Conservation (phyloP, 202 grass and related monocot species). For the Dendrocalamus latiflorus region DNA sequence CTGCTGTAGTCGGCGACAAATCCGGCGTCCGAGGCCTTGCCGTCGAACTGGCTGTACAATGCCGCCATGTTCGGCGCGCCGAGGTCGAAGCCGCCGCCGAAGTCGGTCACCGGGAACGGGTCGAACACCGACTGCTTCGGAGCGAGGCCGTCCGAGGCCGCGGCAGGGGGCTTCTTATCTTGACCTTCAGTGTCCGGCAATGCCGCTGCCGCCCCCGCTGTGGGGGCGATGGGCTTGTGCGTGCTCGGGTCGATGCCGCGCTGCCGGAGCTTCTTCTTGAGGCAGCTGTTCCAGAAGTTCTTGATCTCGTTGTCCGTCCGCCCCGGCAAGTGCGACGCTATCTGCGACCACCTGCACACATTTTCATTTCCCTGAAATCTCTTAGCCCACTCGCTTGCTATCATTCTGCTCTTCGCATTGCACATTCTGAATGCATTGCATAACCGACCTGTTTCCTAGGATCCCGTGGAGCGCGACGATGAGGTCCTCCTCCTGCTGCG, state of each 20-base stretch:
- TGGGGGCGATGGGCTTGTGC: conserved; percentile 52
- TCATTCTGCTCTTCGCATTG: not conserved
- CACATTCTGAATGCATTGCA: not conserved
- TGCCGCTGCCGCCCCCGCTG: not conserved
- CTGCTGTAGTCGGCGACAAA: conserved; percentile 56
- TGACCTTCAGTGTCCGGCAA: not conserved
- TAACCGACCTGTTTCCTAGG: conserved; percentile 66
- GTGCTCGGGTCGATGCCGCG: conserved; percentile 71
- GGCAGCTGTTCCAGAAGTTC: conserved; percentile 92
- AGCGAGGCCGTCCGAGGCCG: not conserved
- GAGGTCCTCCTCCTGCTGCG: conserved; percentile 74
- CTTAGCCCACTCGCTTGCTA: not conserved
- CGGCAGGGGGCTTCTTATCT: not conserved
- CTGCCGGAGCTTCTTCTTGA: conserved; percentile 92
- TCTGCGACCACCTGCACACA: conserved; percentile 83
- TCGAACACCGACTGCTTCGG: conserved; percentile 45
- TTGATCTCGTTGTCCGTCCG: conserved; percentile 98
- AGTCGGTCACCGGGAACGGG: conserved; percentile 59
- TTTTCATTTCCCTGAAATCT: not conserved
- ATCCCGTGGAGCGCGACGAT: conserved; percentile 72
- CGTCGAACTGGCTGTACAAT: conserved; percentile 23
- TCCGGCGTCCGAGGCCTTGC: not conserved
- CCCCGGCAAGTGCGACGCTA: conserved; percentile 77
- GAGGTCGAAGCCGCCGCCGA: conserved; percentile 30
- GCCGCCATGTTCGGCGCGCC: not conserved